Conservation (phyloP, 2,329 filamentous ascomycete genomes). For the Fusarium sp. region DNA sequence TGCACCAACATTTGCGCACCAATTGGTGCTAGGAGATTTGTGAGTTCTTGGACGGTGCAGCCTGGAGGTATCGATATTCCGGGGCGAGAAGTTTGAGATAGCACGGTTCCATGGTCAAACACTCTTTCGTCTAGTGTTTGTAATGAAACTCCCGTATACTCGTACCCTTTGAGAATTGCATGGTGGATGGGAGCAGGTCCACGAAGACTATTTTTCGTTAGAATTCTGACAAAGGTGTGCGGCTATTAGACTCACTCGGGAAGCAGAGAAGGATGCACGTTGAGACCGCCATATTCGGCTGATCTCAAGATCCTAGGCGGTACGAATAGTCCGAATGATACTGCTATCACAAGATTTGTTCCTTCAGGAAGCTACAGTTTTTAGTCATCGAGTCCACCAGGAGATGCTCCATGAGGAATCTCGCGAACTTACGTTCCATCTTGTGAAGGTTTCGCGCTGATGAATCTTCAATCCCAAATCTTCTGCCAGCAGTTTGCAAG, state of each 20-base stretch:
- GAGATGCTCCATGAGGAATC: not conserved
- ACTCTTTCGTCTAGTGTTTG: constrained; percentile 83
- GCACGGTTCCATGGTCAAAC: constrained; percentile 84
- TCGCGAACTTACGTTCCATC: constrained; percentile 76
- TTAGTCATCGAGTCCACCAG: constrained; percentile 6
- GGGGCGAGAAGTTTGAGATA: constrained; percentile 75
- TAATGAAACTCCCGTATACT: constrained; percentile 79
- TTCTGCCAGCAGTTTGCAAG: constrained; percentile 75
- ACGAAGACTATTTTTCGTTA: constrained; percentile 69
- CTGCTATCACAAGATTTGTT: constrained; percentile 86
- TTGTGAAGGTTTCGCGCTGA: constrained; percentile 83
- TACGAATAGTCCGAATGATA: constrained; percentile 94
- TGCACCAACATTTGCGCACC: constrained; percentile 79
- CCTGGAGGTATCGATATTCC: constrained; percentile 64
- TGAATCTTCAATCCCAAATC: constrained; percentile 76
- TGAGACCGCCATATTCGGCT: constrained; percentile 86
- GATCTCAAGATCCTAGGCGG: constrained; percentile 78
- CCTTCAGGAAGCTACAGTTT: constrained; percentile 64
- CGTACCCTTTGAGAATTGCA: constrained; percentile 74
- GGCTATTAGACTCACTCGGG: constrained; percentile 72
- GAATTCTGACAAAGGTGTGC: not conserved
- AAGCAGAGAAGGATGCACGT: constrained; percentile 92
- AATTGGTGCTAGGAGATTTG: constrained; percentile 66
- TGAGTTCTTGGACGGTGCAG: constrained; percentile 59
- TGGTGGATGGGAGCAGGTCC: constrained; percentile 90